Percentiles rank a stretch among this genome's conserved stretches.
phyloP scores from a whole-genome alignment of 2,329 filamentous ascomycete genomes.

The Nothophaeocryptopus gaeumannii region DNA sequence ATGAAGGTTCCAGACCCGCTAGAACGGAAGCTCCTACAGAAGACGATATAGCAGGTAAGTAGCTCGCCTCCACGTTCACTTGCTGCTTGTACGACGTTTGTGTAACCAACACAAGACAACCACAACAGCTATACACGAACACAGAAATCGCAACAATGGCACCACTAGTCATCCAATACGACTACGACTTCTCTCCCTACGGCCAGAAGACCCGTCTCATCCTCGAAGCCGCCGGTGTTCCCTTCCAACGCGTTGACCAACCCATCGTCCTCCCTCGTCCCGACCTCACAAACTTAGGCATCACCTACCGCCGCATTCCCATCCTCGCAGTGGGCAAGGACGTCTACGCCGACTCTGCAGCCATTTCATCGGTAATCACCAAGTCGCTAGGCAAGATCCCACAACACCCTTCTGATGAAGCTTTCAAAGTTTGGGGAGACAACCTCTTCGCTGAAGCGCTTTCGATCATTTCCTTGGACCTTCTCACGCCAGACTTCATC shows the following conservation, averaged over 20 bases:
- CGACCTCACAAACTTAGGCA: constrained; percentile 30
- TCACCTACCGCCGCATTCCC: constrained; percentile 35
- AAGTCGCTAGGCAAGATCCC: constrained; percentile 16
- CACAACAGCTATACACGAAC: too few relatives aligned
- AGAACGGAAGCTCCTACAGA: too few relatives aligned
- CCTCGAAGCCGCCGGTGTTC: constrained; percentile 23
- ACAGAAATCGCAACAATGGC: background rate
- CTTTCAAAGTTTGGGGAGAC: constrained; percentile 29
- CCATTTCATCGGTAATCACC: constrained; percentile 26
- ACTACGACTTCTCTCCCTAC: constrained; percentile 32
- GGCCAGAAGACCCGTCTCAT: constrained; percentile 31
- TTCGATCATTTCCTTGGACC: constrained; percentile 22
- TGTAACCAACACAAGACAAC: too few relatives aligned
- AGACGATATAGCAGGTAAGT: too few relatives aligned
- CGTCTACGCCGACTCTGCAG: constrained; percentile 30
- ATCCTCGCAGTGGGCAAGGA: constrained; percentile 33
- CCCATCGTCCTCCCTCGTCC: constrained; percentile 30
- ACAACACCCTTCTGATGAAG: constrained; percentile 28
- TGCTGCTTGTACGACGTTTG: too few relatives aligned
- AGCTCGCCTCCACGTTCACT: too few relatives aligned
- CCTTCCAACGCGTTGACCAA: constrained; percentile 27
- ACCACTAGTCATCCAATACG: constrained; percentile 29
- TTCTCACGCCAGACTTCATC: constrained; percentile 25
- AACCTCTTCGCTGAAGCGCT: constrained; percentile 25
- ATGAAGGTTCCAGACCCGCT: too few relatives aligned